phyloP scores from a whole-genome alignment of 257 asterid species.

The Nicotiana obtusifolia region DNA sequence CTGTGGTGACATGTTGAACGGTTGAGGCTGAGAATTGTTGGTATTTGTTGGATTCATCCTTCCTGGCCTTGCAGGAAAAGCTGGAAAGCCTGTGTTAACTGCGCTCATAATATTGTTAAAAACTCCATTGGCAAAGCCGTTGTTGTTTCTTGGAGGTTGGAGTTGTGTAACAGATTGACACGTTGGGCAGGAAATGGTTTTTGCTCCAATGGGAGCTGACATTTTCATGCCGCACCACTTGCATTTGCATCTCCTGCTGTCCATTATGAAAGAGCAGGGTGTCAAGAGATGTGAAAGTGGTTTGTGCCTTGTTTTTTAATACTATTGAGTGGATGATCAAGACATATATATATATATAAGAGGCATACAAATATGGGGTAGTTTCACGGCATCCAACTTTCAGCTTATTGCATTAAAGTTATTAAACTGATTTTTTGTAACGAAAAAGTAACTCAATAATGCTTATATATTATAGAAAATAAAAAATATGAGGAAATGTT shows the following conservation, averaged over 20 bases:
- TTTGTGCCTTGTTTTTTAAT: neutral
- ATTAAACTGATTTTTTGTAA: too few relatives aligned
- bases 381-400: neutral
- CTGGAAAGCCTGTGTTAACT: slow-evolving; percentile 7
- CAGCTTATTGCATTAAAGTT: too few relatives aligned
- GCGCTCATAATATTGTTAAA: slow-evolving; percentile 12
- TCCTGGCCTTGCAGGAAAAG: neutral
- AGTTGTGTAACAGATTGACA: slow-evolving; percentile 28
- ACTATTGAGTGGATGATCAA: neutral
- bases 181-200: slow-evolving; percentile 33
- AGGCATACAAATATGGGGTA: neutral
- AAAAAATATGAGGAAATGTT: too few relatives aligned
- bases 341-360: neutral
- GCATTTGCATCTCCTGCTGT: slow-evolving; percentile 40
- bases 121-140: neutral
- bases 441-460: too few relatives aligned
- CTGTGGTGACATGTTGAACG: slow-evolving; percentile 16
- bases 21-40: slow-evolving; percentile 12
- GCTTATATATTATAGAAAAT: too few relatives aligned
- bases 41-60: neutral
- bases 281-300: neutral
- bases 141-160: slow-evolving; percentile 8
- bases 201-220: slow-evolving; percentile 35
- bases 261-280: slow-evolving; percentile 27
- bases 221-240: slow-evolving; percentile 38